These are phyloP conservation scores for Beauveria bassiana DNA, from an alignment of 2,329 filamentous ascomycete genomes.

Conservation along the genomic window DNA sequence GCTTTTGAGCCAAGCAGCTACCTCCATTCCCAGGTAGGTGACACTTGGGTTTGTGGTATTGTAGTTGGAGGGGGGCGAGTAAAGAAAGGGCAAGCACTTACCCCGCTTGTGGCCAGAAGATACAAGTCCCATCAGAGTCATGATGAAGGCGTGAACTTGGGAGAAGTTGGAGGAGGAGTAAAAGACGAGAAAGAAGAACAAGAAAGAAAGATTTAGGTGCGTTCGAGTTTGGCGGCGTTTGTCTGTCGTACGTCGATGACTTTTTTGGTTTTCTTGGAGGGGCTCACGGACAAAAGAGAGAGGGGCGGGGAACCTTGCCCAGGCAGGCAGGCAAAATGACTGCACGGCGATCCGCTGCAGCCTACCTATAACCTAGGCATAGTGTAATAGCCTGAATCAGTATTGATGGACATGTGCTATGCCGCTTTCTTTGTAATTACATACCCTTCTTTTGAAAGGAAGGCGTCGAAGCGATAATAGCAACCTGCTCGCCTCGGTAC, in stretches of 20 bases:
- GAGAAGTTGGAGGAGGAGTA: not conserved
- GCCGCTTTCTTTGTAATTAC: too few relatives aligned
- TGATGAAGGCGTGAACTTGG: not conserved
- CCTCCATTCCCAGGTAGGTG: not conserved
- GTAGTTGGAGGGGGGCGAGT: not conserved
- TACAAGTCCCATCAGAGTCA: slow-evolving; percentile 7
- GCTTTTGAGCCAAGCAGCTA: not conserved
- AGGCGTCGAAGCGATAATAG: not conserved
- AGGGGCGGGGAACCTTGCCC: not conserved
- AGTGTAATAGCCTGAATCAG: too few relatives aligned
- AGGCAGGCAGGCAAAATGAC: too few relatives aligned
- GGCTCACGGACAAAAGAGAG: not conserved
- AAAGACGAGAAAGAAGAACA: not conserved
- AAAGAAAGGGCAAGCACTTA: not conserved
- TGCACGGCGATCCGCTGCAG: too few relatives aligned
- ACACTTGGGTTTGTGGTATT: not conserved
- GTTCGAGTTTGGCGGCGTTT: not conserved
- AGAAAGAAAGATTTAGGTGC: not conserved
- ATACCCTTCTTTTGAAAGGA: not conserved
- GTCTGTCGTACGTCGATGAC: not conserved
- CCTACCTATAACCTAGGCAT: too few relatives aligned
- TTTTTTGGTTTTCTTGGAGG: not conserved
- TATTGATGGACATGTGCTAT: too few relatives aligned
- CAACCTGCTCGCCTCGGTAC: not conserved
- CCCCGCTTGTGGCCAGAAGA: slow-evolving; percentile 2